These are phyloP conservation scores for Eucalyptus virginea DNA, from an alignment of 345 rosid genomes.

Conservation along the genomic window DNA sequence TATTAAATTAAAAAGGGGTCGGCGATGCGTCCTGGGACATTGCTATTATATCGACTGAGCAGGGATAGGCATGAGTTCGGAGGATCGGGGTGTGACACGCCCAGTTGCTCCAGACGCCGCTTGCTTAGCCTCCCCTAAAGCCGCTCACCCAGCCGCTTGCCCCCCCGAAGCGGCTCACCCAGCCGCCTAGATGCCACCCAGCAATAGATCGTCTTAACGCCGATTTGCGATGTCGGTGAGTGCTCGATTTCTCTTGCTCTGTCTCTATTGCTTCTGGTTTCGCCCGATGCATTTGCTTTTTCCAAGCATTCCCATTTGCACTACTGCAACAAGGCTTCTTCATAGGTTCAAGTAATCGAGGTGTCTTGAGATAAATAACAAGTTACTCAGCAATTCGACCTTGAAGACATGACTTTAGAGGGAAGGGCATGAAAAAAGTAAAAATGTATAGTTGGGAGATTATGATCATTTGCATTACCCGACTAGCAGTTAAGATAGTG, in stretches of 20 bases:
- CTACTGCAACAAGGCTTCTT: not conserved
- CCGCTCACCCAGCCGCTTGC: too few species aligned
- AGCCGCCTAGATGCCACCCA: accelerated
- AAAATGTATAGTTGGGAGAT: not conserved
- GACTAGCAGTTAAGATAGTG: not conserved
- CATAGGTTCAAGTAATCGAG: not conserved
- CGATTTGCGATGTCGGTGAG: too few species aligned
- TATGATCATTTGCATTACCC: not conserved
- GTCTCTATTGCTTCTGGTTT: too few species aligned
- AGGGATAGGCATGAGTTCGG: too few species aligned
- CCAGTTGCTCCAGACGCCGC: accelerated
- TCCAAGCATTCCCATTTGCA: not conserved
- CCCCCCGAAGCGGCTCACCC: accelerated
- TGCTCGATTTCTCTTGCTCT: too few species aligned
- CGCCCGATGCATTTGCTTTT: too few species aligned
- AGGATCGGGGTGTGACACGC: too few species aligned
- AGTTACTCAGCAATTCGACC: not conserved
- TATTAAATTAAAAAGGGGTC: too few species aligned
- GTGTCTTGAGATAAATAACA: not conserved
- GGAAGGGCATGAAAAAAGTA: not conserved
- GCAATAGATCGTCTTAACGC: accelerated
- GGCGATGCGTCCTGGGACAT: accelerated
- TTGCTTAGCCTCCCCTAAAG: too few species aligned
- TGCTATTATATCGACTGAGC: too few species aligned
- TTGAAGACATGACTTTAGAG: not conserved